phyloP scores from a whole-genome alignment of 768 basidiomycete species.

The Phlebiopsis flavidoalba region DNA sequence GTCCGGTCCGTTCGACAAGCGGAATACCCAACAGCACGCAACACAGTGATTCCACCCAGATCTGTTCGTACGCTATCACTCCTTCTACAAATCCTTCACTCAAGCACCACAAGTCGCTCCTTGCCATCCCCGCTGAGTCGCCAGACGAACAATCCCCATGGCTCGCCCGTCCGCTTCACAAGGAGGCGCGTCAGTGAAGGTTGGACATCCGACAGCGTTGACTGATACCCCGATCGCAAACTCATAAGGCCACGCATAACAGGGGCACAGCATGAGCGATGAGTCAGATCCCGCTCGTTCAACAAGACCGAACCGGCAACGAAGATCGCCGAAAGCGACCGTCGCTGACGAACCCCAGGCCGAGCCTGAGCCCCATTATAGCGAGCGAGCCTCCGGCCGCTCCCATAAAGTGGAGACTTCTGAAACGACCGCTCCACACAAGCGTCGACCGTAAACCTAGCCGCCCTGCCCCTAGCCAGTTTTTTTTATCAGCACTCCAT shows the following conservation, averaged over 20 bases:
- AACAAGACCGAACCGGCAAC: constrained; percentile 14
- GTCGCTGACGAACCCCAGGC: constrained; percentile 4
- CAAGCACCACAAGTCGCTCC: not conserved
- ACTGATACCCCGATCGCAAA: constrained; percentile 57
- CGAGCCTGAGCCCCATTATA: not conserved
- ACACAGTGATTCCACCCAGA: constrained; percentile 23
- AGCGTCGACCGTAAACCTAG: constrained; percentile 15
- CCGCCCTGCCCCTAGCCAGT: not conserved
- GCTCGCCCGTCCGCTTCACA: constrained; percentile 47
- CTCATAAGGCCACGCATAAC: constrained; percentile 55
- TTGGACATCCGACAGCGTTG: constrained; percentile 48
- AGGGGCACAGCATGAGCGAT: constrained; percentile 48
- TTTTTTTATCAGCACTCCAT: constrained; percentile 11
- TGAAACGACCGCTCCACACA: constrained; percentile 8
- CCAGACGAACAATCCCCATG: constrained; percentile 47
- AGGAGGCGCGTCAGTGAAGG: constrained; percentile 36
- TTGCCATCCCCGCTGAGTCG: constrained; percentile 22
- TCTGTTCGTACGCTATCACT: not conserved
- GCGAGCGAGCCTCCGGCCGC: constrained; percentile 11
- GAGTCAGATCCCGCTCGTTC: constrained; percentile 27
- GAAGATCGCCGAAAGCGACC: not conserved
- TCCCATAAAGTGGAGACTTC: constrained; percentile 5
- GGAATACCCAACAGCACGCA: constrained; percentile 36
- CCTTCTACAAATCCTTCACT: not conserved
- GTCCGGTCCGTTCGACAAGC: constrained; percentile 40